A percentile compares a stretch with the other conserved stretches of the same genome.
Conservation (phyloP, 2,329 filamentous ascomycete genomes). For the Huntiella decipiens region DNA sequence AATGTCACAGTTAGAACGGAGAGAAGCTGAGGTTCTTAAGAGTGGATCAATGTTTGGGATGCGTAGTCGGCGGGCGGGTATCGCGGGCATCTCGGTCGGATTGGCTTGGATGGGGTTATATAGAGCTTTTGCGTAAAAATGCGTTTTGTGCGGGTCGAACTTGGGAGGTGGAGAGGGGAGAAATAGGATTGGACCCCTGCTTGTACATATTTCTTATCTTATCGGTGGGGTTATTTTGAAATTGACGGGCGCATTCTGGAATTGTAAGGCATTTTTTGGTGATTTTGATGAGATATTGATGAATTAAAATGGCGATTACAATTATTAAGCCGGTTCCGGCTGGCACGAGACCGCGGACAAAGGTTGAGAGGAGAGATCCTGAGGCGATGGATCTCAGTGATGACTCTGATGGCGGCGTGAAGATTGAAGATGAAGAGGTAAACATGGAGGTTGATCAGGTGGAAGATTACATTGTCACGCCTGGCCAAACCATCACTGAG, state of each 20-base stretch:
- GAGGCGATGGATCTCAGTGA: slow-evolving; percentile 23
- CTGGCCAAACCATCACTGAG: slow-evolving; percentile 70
- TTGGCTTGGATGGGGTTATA: slow-evolving; percentile 54
- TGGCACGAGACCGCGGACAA: slow-evolving; percentile 2
- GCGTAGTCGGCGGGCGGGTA: slow-evolving; percentile 47
- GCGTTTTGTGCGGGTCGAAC: neutral
- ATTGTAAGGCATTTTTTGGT: too few relatives aligned
- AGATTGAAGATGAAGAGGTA: slow-evolving; percentile 27
- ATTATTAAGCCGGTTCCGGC: slow-evolving; percentile 25
- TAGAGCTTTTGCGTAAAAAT: slow-evolving; percentile 20
- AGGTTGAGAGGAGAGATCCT: slow-evolving; percentile 13
- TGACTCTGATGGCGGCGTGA: slow-evolving; percentile 27
- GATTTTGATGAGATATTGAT: neutral
- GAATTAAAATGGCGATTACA: slow-evolving; percentile 26
- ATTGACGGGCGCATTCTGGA: too few relatives aligned
- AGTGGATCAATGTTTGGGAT: slow-evolving; percentile 56
- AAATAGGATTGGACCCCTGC: too few relatives aligned
- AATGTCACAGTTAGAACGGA: slow-evolving; percentile 48
- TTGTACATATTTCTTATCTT: too few relatives aligned
- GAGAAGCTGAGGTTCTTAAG: slow-evolving; percentile 44
- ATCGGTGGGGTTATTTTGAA: too few relatives aligned
- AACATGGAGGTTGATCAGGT: slow-evolving; percentile 15
- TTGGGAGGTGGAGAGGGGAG: neutral
- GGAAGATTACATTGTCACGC: slow-evolving; percentile 51
- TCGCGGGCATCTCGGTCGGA: slow-evolving; percentile 46